Evolutionary conservation across 352 stramenopile genomes (phyloP), one percentile per base, ranked within the genome.

Genomic region (Phytophthora cactorum): DNA sequence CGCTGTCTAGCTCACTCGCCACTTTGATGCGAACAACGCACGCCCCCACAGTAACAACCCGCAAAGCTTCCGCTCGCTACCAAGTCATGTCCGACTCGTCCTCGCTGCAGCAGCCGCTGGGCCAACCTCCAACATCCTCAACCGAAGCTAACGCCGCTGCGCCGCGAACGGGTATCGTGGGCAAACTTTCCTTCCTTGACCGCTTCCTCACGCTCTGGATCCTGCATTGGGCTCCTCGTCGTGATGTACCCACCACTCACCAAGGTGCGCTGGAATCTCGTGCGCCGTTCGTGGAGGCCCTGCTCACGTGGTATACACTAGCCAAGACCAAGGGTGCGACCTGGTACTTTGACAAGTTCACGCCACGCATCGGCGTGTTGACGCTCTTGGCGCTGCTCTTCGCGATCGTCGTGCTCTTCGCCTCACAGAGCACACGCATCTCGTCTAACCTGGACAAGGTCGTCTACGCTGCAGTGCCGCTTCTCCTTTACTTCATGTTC

Each of bases 331-430:
- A 88, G 29, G 72, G 73, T 14, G 34, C 51, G 6, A 36, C 28
- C 7, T 89, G 80, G 78, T 84, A 86, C 68, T 72, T 73, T 15
- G 63, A 75, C 12, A 74, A 74, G 53, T 81, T 89, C 43, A 78
- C 78, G 7, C 71, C 72, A 1, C 64, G 70, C 6, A 84, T 89
- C 57, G 77, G 70, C 27, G 67, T 82, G 10, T 53, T 78, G n/a
- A 87, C 82, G 11, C 73, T 91, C 38, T 31, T 81, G 9, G 79
- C 80, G 22, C 53, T 89, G 59, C 72, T 91, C 15, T 81, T 88
- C 63, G 90, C 80, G 34, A 75, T 92, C 49, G 36, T 90, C 50
- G 79, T 92, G 53, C 80, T 89, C 12, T 92, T 92, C 46, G 77
- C 84, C 9, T 84, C 82, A 7, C 84, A 90, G 53, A 87, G 79